Evolutionary conservation across 75 land plant genomes (phyloP), one percentile per base, ranked within the genome.

Genomic region (Sequoiadendron giganteum): DNA sequence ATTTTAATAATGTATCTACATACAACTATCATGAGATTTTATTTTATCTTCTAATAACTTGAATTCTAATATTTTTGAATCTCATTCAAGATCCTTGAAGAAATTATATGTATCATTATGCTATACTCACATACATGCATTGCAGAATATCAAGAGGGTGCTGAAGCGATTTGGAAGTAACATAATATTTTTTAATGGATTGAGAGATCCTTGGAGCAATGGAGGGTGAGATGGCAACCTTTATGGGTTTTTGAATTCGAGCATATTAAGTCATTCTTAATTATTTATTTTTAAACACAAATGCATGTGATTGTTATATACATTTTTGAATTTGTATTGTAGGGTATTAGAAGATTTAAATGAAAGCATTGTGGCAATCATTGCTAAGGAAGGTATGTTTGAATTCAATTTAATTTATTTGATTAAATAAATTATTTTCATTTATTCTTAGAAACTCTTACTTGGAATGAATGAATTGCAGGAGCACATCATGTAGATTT

Each of bases 401-500:
- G 38, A 36, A 36, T 36, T 36, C 38, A 36, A 36, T 36, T 36
- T 36, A 0, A 36, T 36, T 77, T 77, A 6, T 32, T 3, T 32
- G 36, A 16, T 7, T 0, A 21, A 77, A 30, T 1, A 21, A 11
- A 3, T 2, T 1, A 30, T 75, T 10, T 34, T 0, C 3, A 15
- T 11, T 15, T n/a, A 2, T 0, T 2, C 34, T 10, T 32, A 77
- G 10, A 77, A 32, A 76, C 32, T 32, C 8, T 43, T 45, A 10
- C 0, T 30, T 47, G 1, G 13, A 84, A 84, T 84, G 39, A 84
- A 84, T 84, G 21, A n/a, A n/a, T 58, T 5, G 61, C 87, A 96
- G 96, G 96, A n/a, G 97, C 97, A 15, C 97, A 96, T 86, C 97
- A 96, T 85, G 88, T 94, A 70, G 97, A 95, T 85, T 47, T 96